Evolutionary conservation across 1,139 yeast species (phyloP), one percentile per base, ranked within the genome.

Genomic region (Pichia sp.): DNA sequence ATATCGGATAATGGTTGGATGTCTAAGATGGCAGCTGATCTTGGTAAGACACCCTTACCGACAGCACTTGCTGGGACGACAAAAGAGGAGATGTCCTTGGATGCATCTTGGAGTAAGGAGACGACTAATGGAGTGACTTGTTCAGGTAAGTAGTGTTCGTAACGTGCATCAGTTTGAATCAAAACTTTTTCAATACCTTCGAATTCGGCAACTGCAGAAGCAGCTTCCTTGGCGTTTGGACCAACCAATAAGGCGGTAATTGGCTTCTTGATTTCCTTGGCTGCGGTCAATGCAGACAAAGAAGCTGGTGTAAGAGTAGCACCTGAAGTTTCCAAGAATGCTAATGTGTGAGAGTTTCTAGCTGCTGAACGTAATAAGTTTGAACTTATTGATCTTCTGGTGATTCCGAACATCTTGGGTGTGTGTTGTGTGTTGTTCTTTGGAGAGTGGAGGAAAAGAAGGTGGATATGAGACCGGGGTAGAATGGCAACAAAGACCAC

Each of bases 1-100:
- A 93, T 76, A 61, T 93, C 98, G 34, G 91, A 80, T 47, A 93
- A 70, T 39, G 97, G 98, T 70, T 93, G 98, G 24, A 79, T 77
- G 61, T 93, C 96, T 50, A 91, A 70, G 49, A 85, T 61, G 1
- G 97, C 97, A 32, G 88, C 96, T 31, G 87, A 75, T 57, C 99
- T 77, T 34, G 99, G 98, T 47, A 93, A 71, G 40, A 91, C 70
- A 53, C 86, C 85, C 67, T 91, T 91, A 43, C 98, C 97, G 22
- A 83, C 84, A 0, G 96, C 82, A 15, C 95, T 83, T 37, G 93
- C 88, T 11, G 96, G 81, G 11, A 85, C 81, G 28, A 93, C 70
- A 53, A 93, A 83, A 64, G 90, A 96, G 15, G 90, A 77, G 67
- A 72, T 72, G 27, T 75, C 77, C 14, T 72, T 63, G 15, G 87